Evolutionary conservation across 2,329 filamentous ascomycete genomes (phyloP), one percentile per base, ranked within the genome.

Genomic region (Hymenotorrendiella dingleyae): DNA sequence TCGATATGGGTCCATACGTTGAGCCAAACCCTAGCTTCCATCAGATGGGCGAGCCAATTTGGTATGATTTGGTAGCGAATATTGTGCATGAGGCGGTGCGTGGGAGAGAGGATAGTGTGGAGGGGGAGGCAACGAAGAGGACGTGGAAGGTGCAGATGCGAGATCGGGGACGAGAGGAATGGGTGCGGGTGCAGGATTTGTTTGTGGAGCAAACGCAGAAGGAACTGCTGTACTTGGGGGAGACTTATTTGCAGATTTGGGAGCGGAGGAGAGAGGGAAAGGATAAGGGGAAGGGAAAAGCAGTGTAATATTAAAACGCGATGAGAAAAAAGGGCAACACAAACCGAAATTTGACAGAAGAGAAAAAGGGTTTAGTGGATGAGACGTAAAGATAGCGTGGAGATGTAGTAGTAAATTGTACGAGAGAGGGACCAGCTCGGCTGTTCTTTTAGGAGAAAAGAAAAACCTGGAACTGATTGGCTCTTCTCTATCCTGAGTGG

Each of bases 161-260:
- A 56, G 86, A 95, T 60, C 84, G 86, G 60, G 83, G 80, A 19
- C 75, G 83, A 17, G 84, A 86, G 24, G 85, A 94, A 62, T 98
- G 93, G 93, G 78, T 94, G 40, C 85, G 94, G 45, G 84, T 90
- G 43, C 93, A 98, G 69, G 93, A 98, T 68, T 63, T 98, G 53
- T 96, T 84, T 62, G 91, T 98, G 6, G 86, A 96, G 61, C 82
- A 83, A 64, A 85, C 93, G 16, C 84, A 91, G 65, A 86, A 79
- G 50, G 91, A 98, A 70, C 76, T 94, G 55, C 63, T 98, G 52
- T 94, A 95, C 59, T 84, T 94, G 0, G 88, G 91, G 40, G 93
- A 98, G 73, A 86, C 86, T 43, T 97, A 97, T 70, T 67, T 97
- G 45, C 94, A 97, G 76, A 80, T 98, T 33, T 97, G 93, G 93